Conservation (phyloP, 2,329 filamentous ascomycete species). For the Thelonectria olida region DNA sequence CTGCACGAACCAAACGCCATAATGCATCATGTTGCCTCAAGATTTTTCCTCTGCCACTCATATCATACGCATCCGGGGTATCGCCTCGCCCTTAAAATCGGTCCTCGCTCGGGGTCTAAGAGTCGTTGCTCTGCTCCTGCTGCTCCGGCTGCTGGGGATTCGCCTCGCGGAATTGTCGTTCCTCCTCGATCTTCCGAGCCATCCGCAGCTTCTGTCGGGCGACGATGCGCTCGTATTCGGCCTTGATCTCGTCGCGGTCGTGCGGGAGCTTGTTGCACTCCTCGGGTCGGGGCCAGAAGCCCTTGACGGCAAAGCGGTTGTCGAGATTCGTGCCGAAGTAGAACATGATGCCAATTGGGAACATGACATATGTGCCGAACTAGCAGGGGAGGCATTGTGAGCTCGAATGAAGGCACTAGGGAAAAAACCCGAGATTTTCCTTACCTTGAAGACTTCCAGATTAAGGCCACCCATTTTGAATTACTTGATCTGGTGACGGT, state of each 20-base stretch:
- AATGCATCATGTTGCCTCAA: slow-evolving; percentile 28
- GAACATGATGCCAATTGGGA: slow-evolving; percentile 99
- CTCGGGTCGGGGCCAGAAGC: slow-evolving; percentile 91
- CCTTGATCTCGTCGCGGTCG: slow-evolving; percentile 83
- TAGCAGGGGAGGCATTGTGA: slow-evolving; percentile 47
- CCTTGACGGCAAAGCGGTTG: slow-evolving; percentile 84
- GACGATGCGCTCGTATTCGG: slow-evolving; percentile 79
- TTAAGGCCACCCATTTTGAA: slow-evolving; percentile 78
- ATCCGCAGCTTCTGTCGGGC: slow-evolving; percentile 77
- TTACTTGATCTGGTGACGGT: slow-evolving; percentile 7
- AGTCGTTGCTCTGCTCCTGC: slow-evolving; percentile 21
- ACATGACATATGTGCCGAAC: slow-evolving; percentile 99
- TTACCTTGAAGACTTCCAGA: slow-evolving; percentile 93
- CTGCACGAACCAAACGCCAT: slow-evolving; percentile 37
- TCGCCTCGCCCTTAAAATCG: slow-evolving; percentile 7
- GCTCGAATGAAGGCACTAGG: neutral
- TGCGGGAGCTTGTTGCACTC: slow-evolving; percentile 80
- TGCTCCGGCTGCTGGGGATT: slow-evolving; percentile 31
- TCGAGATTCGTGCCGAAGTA: slow-evolving; percentile 99
- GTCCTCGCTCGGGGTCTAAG: slow-evolving; percentile 11
- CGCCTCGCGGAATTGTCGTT: slow-evolving; percentile 41
- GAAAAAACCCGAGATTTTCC: neutral
- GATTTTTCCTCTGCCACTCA: slow-evolving; percentile 9
- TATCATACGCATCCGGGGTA: slow-evolving; percentile 33
- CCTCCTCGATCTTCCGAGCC: slow-evolving; percentile 54